These are phyloP conservation scores for Cercospora citrullina DNA, from an alignment of 2,329 filamentous ascomycete genomes.

Conservation along the genomic window DNA sequence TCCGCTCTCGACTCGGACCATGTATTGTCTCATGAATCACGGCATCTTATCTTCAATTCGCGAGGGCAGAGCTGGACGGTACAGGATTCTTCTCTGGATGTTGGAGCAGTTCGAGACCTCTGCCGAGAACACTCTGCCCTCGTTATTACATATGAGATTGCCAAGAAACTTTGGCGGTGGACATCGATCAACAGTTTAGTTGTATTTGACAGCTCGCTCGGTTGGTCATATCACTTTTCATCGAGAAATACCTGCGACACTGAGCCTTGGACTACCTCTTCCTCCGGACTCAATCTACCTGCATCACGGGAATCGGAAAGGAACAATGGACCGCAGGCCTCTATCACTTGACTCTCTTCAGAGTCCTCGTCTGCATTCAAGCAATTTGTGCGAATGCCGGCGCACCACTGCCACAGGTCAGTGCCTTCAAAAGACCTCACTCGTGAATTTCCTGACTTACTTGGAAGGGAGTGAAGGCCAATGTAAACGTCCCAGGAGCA, in stretches of 20 bases:
- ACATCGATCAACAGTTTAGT: no score
- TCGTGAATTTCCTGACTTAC: not conserved
- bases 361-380: not conserved
- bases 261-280: not conserved
- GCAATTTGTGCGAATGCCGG: not conserved
- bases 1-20: not conserved
- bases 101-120: no score
- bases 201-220: no score
- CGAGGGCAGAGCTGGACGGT: no score
- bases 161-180: no score
- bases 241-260: not conserved
- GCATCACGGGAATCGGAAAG: not conserved
- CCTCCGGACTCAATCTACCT: not conserved
- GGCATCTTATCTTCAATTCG: no score
- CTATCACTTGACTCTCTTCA: not conserved
- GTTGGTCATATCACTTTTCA: not conserved
- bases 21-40: no score
- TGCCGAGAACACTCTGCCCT: no score
- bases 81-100: no score
- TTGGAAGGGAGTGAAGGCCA: not conserved
- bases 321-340: not conserved
- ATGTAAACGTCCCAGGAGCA: not conserved
- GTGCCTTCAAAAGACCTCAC: no score
- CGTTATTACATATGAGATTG: no score
- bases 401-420: not conserved